Conservation (phyloP, 2,329 filamentous ascomycete genomes). For the Diplodia intermedia region DNA sequence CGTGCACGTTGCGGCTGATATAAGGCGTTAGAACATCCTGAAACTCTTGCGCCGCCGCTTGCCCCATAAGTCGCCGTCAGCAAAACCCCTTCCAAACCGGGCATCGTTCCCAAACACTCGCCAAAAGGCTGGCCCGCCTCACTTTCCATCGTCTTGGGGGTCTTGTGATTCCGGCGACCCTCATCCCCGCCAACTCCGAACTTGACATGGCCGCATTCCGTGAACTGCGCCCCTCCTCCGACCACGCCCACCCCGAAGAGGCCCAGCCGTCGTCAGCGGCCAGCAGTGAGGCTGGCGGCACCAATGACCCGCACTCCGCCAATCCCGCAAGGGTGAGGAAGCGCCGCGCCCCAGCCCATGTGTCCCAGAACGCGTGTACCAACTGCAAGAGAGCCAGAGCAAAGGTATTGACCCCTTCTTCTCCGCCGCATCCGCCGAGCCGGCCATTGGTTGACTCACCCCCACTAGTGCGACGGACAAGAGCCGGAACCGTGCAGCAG, state of each 20-base stretch:
- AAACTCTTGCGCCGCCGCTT: slow-evolving; percentile 8
- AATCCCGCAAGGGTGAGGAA: slow-evolving; percentile 28
- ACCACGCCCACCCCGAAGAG: slow-evolving; percentile 23
- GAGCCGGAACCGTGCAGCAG: slow-evolving; percentile 38
- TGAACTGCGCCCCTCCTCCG: slow-evolving; percentile 34
- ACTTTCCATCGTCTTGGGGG: slow-evolving; percentile 5
- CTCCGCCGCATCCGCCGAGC: neutral
- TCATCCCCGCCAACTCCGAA: neutral
- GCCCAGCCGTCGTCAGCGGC: slow-evolving; percentile 27
- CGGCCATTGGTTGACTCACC: neutral
- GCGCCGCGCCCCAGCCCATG: slow-evolving; percentile 37
- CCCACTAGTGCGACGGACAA: slow-evolving; percentile 41
- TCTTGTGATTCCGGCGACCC: neutral
- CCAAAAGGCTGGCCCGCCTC: neutral
- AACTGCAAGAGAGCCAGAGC: slow-evolving; percentile 42
- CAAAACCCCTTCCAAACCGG: neutral
- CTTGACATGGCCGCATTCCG: slow-evolving; percentile 35
- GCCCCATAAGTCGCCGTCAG: slow-evolving; percentile 15
- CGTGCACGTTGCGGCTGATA: slow-evolving; percentile 29
- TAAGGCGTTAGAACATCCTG: slow-evolving; percentile 15
- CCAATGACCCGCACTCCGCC: slow-evolving; percentile 18
- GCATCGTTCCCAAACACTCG: neutral
- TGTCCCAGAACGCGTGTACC: slow-evolving; percentile 41
- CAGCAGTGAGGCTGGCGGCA: slow-evolving; percentile 25
- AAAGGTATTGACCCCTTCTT: slow-evolving; percentile 36